Base-by-base conservation (phyloP, 1,284 basidiomycete species). In the Cystobasidium slooffiae region DNA sequence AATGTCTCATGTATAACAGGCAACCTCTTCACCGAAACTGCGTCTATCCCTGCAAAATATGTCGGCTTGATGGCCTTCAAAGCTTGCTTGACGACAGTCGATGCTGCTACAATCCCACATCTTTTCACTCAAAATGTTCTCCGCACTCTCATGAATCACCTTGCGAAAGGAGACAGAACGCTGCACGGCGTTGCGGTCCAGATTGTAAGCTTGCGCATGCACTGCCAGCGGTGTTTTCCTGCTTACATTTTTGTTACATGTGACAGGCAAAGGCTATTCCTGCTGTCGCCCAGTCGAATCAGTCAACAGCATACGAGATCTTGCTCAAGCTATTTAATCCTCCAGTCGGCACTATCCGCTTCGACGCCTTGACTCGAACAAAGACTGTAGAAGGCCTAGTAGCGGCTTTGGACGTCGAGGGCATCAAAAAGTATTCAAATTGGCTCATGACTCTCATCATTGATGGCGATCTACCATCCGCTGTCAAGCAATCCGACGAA, bases 61-160 rank as follows among this genome's bases (percentile, higher is more conserved):
- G 75, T 79, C 61, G 80, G 52, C 18, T 22, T 75, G 58, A 6
- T 59, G 22, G 53, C 43, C 51, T 76, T 74, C 61, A 59, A 51
- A 68, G 16, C 58, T 24, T 55, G 58, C 66, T 43, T 58, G 9
- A 24, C 44, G n/a, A 31, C 16, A 20, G 63, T 63, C 46, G 51
- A 55, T 20, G 75, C 52, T 63, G 37, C 20, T 37, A 16, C 58
- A 14, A 7, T 95, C 78, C 90, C 93, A 0, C 89, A 93, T 85
- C 85, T 98, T 20, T 97, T 98, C 83, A 96, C 93, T 12, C 90
- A 91, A 79, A 96, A 97, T 82, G 93, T 97, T 80, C 95, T 98
- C 91, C 90, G 94, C 55, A 91, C 91, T 51, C 96, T 94, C 92
- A 95, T 97, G 78, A 97, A 96, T 82, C 94, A 98, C 81, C 87